These are phyloP conservation scores for Glycine tomentella DNA, from an alignment of 306 rosid species.

Conservation along the genomic window DNA sequence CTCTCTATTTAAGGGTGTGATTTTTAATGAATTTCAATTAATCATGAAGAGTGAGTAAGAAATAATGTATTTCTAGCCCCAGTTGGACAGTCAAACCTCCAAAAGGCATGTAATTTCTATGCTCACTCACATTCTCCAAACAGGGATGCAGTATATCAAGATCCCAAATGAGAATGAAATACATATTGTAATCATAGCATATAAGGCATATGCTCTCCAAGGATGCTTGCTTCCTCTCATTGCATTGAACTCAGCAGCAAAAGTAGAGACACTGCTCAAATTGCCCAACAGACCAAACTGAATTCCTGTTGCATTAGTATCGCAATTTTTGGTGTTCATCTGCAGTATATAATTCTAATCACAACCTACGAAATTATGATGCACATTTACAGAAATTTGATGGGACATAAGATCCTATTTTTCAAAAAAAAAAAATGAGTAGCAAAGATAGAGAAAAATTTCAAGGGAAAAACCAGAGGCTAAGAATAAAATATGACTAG, in stretches of 20 bases:
- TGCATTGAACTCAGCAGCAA: slow-evolving; percentile 74
- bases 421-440: background rate
- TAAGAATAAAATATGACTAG: background rate
- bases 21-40: no score
- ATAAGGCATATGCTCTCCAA: slow-evolving; percentile 69
- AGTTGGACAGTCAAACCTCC: background rate
- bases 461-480: no score
- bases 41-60: no score
- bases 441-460: background rate
- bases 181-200: slow-evolving; percentile 60
- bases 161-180: slow-evolving; percentile 62
- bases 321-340: slow-evolving; percentile 43
- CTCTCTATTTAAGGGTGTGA: no score
- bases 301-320: slow-evolving; percentile 57
- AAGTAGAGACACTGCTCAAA: slow-evolving; percentile 80
- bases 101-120: background rate
- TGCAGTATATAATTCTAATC: background rate
- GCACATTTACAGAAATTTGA: background rate
- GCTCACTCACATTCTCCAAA: slow-evolving; percentile 54
- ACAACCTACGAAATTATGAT: background rate
- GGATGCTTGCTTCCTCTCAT: slow-evolving; percentile 70
- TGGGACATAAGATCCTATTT: background rate
- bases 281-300: slow-evolving; percentile 75
- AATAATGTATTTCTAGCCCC: background rate
- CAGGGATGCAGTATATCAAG: slow-evolving; percentile 46